Conservation (phyloP, 2,329 filamentous ascomycete species). For the Dactylonectria macrodidyma region DNA sequence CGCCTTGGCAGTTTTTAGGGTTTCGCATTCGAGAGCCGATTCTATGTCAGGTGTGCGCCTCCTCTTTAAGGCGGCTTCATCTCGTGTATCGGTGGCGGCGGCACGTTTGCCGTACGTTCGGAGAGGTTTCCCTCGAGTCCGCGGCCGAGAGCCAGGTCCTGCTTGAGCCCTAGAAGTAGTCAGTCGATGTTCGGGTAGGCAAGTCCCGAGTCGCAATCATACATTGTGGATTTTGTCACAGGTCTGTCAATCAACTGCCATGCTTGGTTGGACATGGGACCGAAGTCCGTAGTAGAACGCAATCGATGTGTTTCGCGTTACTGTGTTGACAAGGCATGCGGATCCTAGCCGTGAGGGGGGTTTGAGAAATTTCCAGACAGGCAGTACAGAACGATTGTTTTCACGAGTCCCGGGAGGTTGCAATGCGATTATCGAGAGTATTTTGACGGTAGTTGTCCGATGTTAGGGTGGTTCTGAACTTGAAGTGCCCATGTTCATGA, state of each 20-base stretch:
- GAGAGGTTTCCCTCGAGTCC: slow-evolving; percentile 53
- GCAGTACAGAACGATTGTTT: no score
- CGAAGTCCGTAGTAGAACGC: slow-evolving; percentile 26
- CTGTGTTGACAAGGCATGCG: background rate
- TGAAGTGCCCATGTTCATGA: background rate
- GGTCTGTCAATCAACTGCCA: slow-evolving; percentile 16
- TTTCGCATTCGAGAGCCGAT: background rate
- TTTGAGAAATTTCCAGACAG: background rate
- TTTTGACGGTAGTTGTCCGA: no score
- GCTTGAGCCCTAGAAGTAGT: slow-evolving; percentile 50
- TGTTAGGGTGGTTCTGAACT: slow-evolving; percentile 5
- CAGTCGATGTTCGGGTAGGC: background rate
- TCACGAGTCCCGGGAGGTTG: no score
- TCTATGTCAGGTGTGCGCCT: slow-evolving; percentile 28
- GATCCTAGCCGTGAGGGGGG: background rate
- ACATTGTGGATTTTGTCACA: slow-evolving; percentile 20
- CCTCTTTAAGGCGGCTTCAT: slow-evolving; percentile 49
- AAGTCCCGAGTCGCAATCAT: accelerated
- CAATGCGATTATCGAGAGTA: background rate
- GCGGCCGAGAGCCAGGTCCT: slow-evolving; percentile 41
- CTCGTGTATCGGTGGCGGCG: slow-evolving; percentile 42
- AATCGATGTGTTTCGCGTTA: background rate
- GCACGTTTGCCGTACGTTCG: slow-evolving; percentile 59
- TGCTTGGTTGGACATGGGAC: slow-evolving; percentile 28
- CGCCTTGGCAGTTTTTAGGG: background rate